Conservation (phyloP, 2,329 filamentous ascomycete genomes). For the Penicillium janthinellum region DNA sequence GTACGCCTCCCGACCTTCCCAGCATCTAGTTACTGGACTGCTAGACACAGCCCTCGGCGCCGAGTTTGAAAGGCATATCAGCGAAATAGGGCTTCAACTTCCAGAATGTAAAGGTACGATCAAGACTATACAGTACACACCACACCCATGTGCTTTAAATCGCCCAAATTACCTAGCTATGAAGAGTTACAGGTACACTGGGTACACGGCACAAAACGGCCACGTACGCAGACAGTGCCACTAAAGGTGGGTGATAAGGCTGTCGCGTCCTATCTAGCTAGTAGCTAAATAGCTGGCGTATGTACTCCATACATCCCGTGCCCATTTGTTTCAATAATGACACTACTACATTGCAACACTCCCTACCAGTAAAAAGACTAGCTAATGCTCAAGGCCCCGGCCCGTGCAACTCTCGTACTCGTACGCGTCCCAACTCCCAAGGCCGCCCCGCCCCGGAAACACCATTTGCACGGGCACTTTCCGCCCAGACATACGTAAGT, state of each 20-base stretch:
- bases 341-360: not conserved
- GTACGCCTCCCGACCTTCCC: not conserved
- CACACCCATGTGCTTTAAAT: too few relatives aligned
- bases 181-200: not conserved
- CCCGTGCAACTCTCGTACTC: constrained; percentile 23
- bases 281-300: not conserved
- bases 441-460: constrained; percentile 24
- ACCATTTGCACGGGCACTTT: constrained; percentile 18
- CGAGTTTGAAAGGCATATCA: not conserved
- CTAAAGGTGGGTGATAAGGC: not conserved
- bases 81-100: not conserved
- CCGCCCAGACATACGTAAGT: constrained; percentile 19
- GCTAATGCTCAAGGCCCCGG: constrained; percentile 12
- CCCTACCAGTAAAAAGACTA: not conserved
- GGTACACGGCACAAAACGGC: not conserved
- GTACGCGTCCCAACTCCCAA: constrained; percentile 22
- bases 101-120: not conserved
- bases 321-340: not conserved
- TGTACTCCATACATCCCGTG: not conserved
- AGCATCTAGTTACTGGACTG: not conserved
- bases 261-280: not conserved
- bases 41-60: constrained; percentile 10
- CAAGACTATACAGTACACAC: too few relatives aligned
- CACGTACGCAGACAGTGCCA: not conserved
- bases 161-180: too few relatives aligned